phyloP scores from a whole-genome alignment of 1,284 basidiomycete genomes.

The Pseudozyma tsukubaensis region DNA sequence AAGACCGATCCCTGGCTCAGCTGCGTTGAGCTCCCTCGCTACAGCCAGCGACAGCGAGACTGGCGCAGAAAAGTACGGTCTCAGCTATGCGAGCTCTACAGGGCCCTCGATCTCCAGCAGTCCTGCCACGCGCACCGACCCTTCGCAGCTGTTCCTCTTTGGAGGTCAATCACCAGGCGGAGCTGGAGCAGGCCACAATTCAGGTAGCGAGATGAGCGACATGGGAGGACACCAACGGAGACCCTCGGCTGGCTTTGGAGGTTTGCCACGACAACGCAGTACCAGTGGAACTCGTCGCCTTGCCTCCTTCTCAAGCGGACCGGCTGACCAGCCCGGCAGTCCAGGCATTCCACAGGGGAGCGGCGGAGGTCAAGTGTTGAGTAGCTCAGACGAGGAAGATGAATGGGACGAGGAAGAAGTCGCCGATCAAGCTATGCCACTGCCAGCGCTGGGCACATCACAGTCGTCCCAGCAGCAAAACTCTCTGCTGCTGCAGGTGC shows the following conservation, averaged over 20 bases:
- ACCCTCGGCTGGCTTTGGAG: constrained; percentile 37
- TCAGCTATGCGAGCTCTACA: constrained; percentile 58
- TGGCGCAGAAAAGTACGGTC: constrained; percentile 55
- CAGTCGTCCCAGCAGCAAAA: constrained; percentile 16
- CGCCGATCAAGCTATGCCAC: constrained; percentile 62
- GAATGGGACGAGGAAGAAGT: constrained; percentile 63
- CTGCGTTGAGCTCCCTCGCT: constrained; percentile 54
- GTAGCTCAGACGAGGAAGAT: constrained; percentile 62
- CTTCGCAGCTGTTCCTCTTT: constrained; percentile 27
- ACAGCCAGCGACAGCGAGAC: constrained; percentile 55
- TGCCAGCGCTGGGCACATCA: constrained; percentile 41
- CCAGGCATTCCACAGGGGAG: constrained; percentile 21
- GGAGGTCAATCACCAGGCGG: constrained; percentile 44
- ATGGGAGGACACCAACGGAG: constrained; percentile 38
- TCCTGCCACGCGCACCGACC: constrained; percentile 33
- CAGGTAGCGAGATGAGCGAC: constrained; percentile 51
- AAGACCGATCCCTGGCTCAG: constrained; percentile 45
- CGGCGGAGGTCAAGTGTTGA: constrained; percentile 31
- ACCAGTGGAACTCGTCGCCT: constrained; percentile 34
- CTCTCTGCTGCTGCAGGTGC: constrained; percentile 3
- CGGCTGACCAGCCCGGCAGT: constrained; percentile 28
- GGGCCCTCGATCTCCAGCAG: constrained; percentile 53
- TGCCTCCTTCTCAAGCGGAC: constrained; percentile 28
- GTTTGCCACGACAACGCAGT: constrained; percentile 39
- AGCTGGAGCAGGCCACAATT: constrained; percentile 28